phyloP scores from a whole-genome alignment of 306 rosid genomes.

The apple (Malus domestica) region ASM211411v1 NC_041791.1:26378501-26379000 shows the following conservation, averaged over 20 bases:
- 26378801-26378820: conserved; percentile 6
- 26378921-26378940: background rate
- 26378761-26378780: conserved; percentile 60
- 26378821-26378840: background rate
- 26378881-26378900: background rate
- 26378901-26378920: background rate
- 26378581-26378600: background rate
- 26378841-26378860: background rate
- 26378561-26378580: conserved; percentile 47
- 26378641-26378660: background rate
- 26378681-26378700: conserved; percentile 75
- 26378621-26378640: background rate
- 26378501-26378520: conserved; percentile 59
- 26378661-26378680: conserved; percentile 76
- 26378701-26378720: conserved; percentile 86
- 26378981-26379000: background rate
- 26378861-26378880: background rate
- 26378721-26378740: conserved; percentile 72
- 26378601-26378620: conserved; percentile 9
- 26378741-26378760: conserved; percentile 90
- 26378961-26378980: background rate
- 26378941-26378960: background rate
- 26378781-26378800: conserved; percentile 11
- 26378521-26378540: conserved; percentile 53
- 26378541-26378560: conserved; percentile 59